phyloP scores from a whole-genome alignment of 441 rosid genomes.

The Pelargonium australe region DNA sequence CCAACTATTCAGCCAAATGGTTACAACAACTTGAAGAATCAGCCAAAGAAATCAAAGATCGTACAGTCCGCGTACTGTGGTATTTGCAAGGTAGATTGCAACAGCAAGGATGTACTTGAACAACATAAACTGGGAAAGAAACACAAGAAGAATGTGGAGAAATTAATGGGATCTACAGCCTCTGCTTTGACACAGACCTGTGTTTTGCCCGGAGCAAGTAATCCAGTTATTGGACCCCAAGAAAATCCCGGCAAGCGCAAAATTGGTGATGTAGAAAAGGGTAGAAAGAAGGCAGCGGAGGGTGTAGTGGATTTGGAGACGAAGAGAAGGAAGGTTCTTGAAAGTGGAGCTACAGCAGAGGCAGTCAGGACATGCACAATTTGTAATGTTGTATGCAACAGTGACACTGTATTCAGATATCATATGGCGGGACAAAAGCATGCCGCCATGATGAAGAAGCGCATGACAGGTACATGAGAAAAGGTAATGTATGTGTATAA shows the following conservation, averaged over 20 bases:
- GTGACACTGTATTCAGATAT: conserved; percentile 29
- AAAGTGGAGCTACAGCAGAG: conserved; percentile 37
- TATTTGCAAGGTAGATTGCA: conserved; percentile 42
- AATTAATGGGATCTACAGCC: conserved; percentile 18
- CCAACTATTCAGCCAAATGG: conserved; percentile 20
- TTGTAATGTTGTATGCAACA: conserved; percentile 49
- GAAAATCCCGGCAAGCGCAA: conserved; percentile 24
- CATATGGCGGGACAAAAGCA: conserved; percentile 47
- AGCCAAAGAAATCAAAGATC: conserved; percentile 32
- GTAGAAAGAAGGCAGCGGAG: conserved; percentile 26
- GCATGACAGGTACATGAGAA: too few species aligned
- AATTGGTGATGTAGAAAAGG: background rate
- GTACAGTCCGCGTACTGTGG: conserved; percentile 37
- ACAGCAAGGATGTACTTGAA: conserved; percentile 38
- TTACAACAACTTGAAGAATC: conserved; percentile 20
- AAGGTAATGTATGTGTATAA: too few species aligned
- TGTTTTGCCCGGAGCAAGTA: conserved; percentile 6
- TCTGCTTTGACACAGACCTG: background rate
- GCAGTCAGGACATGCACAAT: conserved; percentile 36
- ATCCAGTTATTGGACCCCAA: conserved; percentile 31
- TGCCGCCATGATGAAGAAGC: conserved; percentile 28
- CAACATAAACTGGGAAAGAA: conserved; percentile 47
- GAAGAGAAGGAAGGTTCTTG: conserved; percentile 36
- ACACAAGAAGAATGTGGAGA: conserved; percentile 44
- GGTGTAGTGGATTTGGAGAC: conserved; percentile 31